Evolutionary conservation across 2,329 filamentous ascomycete genomes (phyloP), one percentile per base, ranked within the genome.

Genomic region (Dactylellina parvicollis): DNA sequence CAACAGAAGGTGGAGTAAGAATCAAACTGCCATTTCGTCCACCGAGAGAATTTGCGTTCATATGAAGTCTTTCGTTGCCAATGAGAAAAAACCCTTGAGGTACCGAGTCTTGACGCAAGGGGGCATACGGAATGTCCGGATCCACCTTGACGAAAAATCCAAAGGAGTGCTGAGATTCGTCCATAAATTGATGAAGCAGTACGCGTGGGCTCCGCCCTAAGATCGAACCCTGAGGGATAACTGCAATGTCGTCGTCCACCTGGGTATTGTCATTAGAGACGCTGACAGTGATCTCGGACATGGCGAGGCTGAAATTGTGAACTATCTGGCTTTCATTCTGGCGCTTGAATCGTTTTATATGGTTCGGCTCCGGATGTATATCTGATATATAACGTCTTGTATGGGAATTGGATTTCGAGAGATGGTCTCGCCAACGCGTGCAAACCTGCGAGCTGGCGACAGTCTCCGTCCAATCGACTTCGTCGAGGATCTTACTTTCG

Each of bases 401-500:
- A 12, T 44, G 38, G 54, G 46, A 60, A 14, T 66, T 61, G 12
- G 46, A 54, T 32, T 18, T 54, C 5, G 49, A 46, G 1, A 73
- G 60, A 26, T 73, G 36, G n/a, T 50, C 30, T 20, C 59, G 49
- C 69, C 69, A 73, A 20, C 69, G 69, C 18, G 28, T 54, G 55
- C 69, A 73, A 3, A 73, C 69, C 28, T 73, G 69, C 9, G 69
- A 49, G 22, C 69, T 66, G 9, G 42, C 18, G 1, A 66, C 24
- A 14, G 40, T 66, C 40, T 73, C 60, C 0, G 69, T 73, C 69
- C 69, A 73, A 18, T 61, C 60, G 54, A 73, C 38, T 14, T 73
- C 69, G 12, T 73, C 54, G 47, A 73, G 69, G 12, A 73, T 59
- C 20, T 73, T 73, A 18, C 64, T 54, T 26, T 73, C 69, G 40